Evolutionary conservation across 2,329 filamentous ascomycete genomes (phyloP), one percentile per base, ranked within the genome.

Genomic region (Septoria petroselini): DNA sequence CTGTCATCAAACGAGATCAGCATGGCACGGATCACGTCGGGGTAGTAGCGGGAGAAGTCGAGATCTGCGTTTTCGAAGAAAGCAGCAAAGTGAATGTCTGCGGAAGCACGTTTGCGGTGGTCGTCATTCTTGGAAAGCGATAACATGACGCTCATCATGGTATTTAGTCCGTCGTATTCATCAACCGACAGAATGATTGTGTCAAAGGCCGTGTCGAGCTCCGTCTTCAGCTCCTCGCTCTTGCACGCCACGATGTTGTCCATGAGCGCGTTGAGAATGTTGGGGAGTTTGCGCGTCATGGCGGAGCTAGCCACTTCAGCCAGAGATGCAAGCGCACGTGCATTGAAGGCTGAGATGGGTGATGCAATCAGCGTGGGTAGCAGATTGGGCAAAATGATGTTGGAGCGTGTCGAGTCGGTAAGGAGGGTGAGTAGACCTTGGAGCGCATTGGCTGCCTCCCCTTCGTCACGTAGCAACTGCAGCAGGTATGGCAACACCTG

Each of bases 31-130:
- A 98, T 89, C 45, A 98, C 86, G 63, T 98, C 91, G 65, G 91
- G 91, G 69, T 96, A 90, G 75, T 97, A 98, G 42, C 91, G 81
- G 21, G 91, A 95, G 71, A 94, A 96, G 71, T 98, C 93, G 21
- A 95, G 79, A 18, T 86, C 81, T 7, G 88, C 80, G 43, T 82
- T 77, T 0, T 83, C 75, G 67, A 97, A 97, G 79, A 97, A 98
- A 54, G 82, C 88, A 53, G 86, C 84, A 50, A 98, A 75, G 63
- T 95, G 91, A 35, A 78, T 75, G 40, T 88, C 88, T 7, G 89
- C 90, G 45, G 81, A 80, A 25, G 88, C 83, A 58, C 94, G 84
- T 70, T 85, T 87, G 51, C 79, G 81, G 69, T 98, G 90, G 65
- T 98, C 91, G 29, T 96, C 89, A 63, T 97, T 85, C 72, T 97